Evolutionary conservation across 2,329 filamentous ascomycete genomes (phyloP).

Genomic region (Fonsecaea erecta): DNA sequence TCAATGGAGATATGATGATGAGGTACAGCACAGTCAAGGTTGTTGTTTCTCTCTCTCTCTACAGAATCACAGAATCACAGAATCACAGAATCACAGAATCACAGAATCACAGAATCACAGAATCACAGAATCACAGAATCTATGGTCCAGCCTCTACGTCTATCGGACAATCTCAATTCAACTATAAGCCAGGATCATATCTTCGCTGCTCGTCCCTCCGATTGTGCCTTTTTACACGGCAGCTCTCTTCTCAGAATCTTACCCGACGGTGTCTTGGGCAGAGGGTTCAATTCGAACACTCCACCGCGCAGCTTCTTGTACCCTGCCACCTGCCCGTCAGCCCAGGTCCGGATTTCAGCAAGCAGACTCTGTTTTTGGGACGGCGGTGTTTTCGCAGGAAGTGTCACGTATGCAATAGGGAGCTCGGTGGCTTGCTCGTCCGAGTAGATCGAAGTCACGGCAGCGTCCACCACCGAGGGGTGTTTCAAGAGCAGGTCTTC

Average conservation of each 20-base stretch:
- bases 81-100: too few relatives aligned
- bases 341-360: constrained; percentile 25
- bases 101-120: too few relatives aligned
- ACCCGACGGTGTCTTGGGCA: constrained; percentile 35
- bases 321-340: constrained; percentile 24
- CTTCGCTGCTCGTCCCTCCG: constrained; percentile 21
- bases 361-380: constrained; percentile 41
- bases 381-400: constrained; percentile 59
- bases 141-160: not conserved
- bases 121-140: too few relatives aligned
- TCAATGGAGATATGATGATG: too few relatives aligned
- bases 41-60: too few relatives aligned
- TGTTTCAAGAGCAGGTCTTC: constrained; percentile 53
- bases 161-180: not conserved
- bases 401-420: constrained; percentile 62
- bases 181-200: constrained; percentile 9
- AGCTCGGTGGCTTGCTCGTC: constrained; percentile 45
- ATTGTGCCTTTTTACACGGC: constrained; percentile 20
- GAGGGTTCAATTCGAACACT: constrained; percentile 24
- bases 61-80: too few relatives aligned
- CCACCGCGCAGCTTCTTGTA: constrained; percentile 30
- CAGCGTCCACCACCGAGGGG: constrained; percentile 51
- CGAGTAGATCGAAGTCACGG: constrained; percentile 50
- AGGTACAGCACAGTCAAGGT: too few relatives aligned
- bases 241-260: constrained; percentile 36